Percentiles rank a stretch among this genome's conserved stretches.
These are phyloP conservation scores for Papilionanthe hybrid DNA, from an alignment of 116 monocot genomes.

Conservation along the genomic window DNA sequence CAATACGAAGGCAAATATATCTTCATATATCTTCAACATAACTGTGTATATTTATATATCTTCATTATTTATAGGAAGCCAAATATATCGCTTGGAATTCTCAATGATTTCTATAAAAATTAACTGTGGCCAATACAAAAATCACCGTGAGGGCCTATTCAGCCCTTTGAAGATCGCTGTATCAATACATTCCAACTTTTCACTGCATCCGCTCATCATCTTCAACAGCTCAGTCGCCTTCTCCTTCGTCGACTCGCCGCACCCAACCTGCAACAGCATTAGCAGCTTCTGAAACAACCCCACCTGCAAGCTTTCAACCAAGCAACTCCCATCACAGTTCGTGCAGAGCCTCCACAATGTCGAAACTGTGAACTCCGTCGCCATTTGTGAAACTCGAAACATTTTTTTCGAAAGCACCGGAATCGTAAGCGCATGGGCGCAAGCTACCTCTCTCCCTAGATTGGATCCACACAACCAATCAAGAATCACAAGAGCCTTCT, in stretches of 20 bases:
- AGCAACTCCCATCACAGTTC: not conserved
- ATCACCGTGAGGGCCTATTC: slow-evolving; percentile 24
- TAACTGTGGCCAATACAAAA: no score
- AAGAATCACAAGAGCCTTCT: not conserved
- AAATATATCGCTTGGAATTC: no score
- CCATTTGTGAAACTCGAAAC: slow-evolving; percentile 12
- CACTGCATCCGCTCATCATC: slow-evolving; percentile 42
- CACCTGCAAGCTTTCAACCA: slow-evolving; percentile 28
- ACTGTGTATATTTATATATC: no score
- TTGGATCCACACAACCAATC: not conserved
- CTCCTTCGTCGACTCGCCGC: slow-evolving; percentile 47
- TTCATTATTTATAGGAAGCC: no score
- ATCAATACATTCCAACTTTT: slow-evolving; percentile 47
- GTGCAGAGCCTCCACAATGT: slow-evolving; percentile 13
- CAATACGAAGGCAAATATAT: no score
- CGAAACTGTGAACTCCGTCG: not conserved
- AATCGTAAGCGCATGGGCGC: not conserved
- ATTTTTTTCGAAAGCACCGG: slow-evolving; percentile 7
- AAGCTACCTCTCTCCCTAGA: slow-evolving; percentile 10
- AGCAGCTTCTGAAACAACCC: slow-evolving; percentile 85
- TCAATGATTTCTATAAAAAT: no score
- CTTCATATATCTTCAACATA: no score
- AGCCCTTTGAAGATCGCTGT: slow-evolving; percentile 55
- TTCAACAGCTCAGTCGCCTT: slow-evolving; percentile 61
- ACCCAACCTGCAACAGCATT: slow-evolving; percentile 68